These are phyloP conservation scores for Phaeoacremonium minimum DNA, from an alignment of 2,329 filamentous ascomycete genomes.

Conservation along the genomic window DNA sequence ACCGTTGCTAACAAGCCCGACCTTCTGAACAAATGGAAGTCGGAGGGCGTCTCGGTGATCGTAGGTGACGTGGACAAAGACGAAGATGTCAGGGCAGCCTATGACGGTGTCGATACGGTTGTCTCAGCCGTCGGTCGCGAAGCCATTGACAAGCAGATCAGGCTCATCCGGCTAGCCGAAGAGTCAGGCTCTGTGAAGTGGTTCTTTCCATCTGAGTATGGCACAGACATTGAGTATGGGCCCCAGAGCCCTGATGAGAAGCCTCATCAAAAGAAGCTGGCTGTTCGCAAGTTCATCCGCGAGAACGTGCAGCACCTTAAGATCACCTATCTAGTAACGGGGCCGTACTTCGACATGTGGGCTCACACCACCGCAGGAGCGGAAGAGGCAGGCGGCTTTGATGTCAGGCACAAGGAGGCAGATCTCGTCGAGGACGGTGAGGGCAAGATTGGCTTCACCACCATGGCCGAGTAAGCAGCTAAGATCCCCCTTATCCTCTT, in stretches of 20 bases:
- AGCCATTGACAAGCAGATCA: constrained; percentile 57
- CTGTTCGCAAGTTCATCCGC: constrained; percentile 58
- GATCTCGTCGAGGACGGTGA: constrained; percentile 58
- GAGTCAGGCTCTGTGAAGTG: constrained; percentile 47
- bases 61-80: constrained; percentile 50
- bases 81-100: constrained; percentile 51
- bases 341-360: constrained; percentile 64
- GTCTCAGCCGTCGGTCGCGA: constrained; percentile 61
- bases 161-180: constrained; percentile 57
- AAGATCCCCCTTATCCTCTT: no score
- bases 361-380: constrained; percentile 34
- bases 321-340: constrained; percentile 66
- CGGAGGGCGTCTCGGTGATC: constrained; percentile 46
- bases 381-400: constrained; percentile 50
- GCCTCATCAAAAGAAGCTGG: constrained; percentile 67
- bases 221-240: constrained; percentile 60
- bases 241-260: constrained; percentile 54
- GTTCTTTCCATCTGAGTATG: constrained; percentile 67
- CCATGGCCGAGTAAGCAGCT: constrained; percentile 66
- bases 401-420: constrained; percentile 52
- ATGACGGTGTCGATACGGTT: constrained; percentile 57
- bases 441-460: constrained; percentile 62
- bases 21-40: constrained; percentile 35
- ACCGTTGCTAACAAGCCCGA: constrained; percentile 45
- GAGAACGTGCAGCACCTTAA: constrained; percentile 48